Base-by-base conservation (phyloP, 2,329 filamentous ascomycete species). In the Thielaviopsis euricoi region DNA sequence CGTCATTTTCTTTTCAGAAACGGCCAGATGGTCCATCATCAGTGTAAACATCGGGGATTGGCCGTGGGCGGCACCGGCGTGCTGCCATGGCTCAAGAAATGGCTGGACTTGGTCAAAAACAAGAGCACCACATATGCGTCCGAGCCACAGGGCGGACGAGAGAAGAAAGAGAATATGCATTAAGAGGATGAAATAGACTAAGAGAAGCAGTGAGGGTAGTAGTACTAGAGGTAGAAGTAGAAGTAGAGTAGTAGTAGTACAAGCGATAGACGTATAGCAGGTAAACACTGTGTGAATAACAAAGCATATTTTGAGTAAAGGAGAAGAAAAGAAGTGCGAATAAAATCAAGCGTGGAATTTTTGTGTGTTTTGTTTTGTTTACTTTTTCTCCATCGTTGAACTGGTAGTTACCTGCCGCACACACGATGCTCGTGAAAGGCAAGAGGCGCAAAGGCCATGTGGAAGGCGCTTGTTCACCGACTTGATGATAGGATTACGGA, bases 101-200 rank as follows among this genome's bases (percentile, higher is more conserved):
- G 56, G 56, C 22, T 51, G 49, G 40, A 57, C 56, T 51, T 57
- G 29, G 5, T 53, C 56, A 48, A 57, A 57, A 21, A 50, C 51
- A 22, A 26, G 9, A 26, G 29, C 53, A 15, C 17, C 43, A 21
- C 43, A 19, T 2, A 48, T 6, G 12, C 19, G n/a, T 21, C n/a
- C 43, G 12, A 48, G 43, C 43, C 43, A 19, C 6, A 48, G n/a
- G n/a, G 43, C 43, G n/a, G n/a, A 48, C 7, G n/a, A 48, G n/a
- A 19, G n/a, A 48, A 48, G 43, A 10, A 48, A 48, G n/a, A 48
- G 3, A 9, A 48, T 19, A 48, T 48, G 43, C 43, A 48, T 48
- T 48, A 48, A n/a, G 43, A 48, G 43, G n/a, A 48, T 48, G 43
- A 48, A 9, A 17, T 19, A 48, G n/a, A n/a, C 12, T 48, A 48